Conservation (phyloP, 2,329 filamentous ascomycete genomes). For the Diaporthe capsici region DNA sequence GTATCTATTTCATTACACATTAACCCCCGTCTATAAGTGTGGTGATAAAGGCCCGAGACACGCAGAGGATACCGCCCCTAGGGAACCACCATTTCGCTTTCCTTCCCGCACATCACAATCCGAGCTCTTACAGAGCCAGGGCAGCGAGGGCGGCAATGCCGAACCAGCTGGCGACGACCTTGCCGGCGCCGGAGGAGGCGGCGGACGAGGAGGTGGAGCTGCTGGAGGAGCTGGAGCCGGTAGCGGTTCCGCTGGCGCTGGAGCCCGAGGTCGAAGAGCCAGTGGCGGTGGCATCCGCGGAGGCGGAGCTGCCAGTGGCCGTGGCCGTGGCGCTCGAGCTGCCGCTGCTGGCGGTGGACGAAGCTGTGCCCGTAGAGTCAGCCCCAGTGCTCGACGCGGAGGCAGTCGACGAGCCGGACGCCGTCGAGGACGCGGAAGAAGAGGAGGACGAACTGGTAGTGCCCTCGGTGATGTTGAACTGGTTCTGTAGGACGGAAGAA, state of each 20-base stretch:
- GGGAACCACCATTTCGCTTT: neutral
- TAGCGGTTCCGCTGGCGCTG: slow-evolving; percentile 8
- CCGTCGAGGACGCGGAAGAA: slow-evolving; percentile 28
- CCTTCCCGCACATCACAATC: neutral
- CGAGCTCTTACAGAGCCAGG: slow-evolving; percentile 35
- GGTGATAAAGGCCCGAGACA: neutral
- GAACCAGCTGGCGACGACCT: slow-evolving; percentile 40
- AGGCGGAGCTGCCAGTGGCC: slow-evolving; percentile 18
- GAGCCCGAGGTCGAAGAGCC: slow-evolving; percentile 8
- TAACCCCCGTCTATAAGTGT: slow-evolving; percentile 31
- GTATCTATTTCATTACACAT: slow-evolving; percentile 39
- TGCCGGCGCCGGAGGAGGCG: slow-evolving; percentile 37
- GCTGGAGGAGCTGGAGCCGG: slow-evolving; percentile 9
- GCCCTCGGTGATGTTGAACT: slow-evolving; percentile 39
- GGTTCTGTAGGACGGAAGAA: slow-evolving; percentile 27
- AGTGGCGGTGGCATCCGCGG: slow-evolving; percentile 9
- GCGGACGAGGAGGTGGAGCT: slow-evolving; percentile 21
- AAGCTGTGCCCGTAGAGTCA: slow-evolving; percentile 26
- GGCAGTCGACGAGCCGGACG: slow-evolving; percentile 21
- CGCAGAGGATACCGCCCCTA: neutral
- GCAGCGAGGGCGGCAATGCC: slow-evolving; percentile 38
- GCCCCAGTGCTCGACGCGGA: slow-evolving; percentile 6
- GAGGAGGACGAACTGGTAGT: slow-evolving; percentile 34
- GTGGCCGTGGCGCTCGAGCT: slow-evolving; percentile 19
- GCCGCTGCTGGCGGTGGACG: slow-evolving; percentile 10